phyloP scores from a whole-genome alignment of 2,329 filamentous ascomycete species.

The Pyricularia pennisetigena region DNA sequence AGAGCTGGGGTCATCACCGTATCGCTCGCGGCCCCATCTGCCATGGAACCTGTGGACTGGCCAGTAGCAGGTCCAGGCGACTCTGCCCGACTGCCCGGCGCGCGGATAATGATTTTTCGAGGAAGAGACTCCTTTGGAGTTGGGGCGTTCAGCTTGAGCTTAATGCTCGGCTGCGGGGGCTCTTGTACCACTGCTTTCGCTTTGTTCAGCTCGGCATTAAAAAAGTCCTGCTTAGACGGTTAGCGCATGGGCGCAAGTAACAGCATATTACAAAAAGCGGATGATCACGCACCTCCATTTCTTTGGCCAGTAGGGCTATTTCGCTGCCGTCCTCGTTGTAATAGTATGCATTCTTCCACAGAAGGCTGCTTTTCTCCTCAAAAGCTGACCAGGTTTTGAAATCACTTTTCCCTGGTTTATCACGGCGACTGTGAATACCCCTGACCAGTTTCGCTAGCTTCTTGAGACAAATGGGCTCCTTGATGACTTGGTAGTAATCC shows the following conservation, averaged over 20 bases:
- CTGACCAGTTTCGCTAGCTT: conserved; percentile 68
- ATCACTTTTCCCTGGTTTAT: conserved; percentile 52
- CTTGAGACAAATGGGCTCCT: conserved; percentile 69
- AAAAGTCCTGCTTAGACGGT: conserved; percentile 44
- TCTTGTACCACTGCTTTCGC: conserved; percentile 66
- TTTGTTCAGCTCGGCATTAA: conserved; percentile 57
- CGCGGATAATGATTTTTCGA: conserved; percentile 64
- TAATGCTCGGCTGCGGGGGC: conserved; percentile 67
- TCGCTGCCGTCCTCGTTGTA: conserved; percentile 92
- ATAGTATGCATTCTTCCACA: conserved; percentile 81
- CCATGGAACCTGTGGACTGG: conserved; percentile 23
- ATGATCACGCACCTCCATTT: conserved; percentile 56
- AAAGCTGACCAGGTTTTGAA: conserved; percentile 79
- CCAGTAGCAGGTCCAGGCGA: conserved; percentile 34
- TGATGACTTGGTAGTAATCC: conserved; percentile 81
- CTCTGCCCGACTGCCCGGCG: conserved; percentile 42
- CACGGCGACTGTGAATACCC: conserved; percentile 59
- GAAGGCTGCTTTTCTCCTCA: conserved; percentile 66
- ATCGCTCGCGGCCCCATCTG: neutral
- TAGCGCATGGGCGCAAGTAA: neutral
- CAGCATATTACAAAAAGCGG: neutral
- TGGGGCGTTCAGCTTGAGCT: conserved; percentile 51
- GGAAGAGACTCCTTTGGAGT: conserved; percentile 33
- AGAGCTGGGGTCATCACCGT: neutral
- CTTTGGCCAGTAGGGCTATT: conserved; percentile 65